Evolutionary conservation across 2,329 filamentous ascomycete genomes (phyloP).

Genomic region (Escovopsis sp.): DNA sequence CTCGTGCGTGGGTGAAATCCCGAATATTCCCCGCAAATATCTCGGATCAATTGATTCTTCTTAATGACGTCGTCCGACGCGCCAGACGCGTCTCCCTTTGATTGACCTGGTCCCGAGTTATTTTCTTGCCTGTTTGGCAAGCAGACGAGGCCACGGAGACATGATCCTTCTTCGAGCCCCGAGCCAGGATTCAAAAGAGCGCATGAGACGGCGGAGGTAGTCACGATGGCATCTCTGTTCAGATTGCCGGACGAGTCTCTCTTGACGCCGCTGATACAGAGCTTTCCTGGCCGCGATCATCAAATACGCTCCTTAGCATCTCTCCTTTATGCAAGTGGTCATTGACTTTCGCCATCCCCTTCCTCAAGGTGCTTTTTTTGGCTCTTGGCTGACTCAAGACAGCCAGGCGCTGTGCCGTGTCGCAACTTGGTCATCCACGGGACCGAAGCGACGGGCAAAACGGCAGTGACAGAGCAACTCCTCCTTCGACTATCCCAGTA

Average conservation of each 20-base stretch:
- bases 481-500: slow-evolving; percentile 13
- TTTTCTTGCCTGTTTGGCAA: too few relatives aligned
- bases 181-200: too few relatives aligned
- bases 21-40: not conserved
- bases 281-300: slow-evolving; percentile 41
- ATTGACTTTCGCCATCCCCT: not conserved
- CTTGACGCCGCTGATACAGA: slow-evolving; percentile 28
- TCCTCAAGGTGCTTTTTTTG: not conserved
- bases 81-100: slow-evolving; percentile 16
- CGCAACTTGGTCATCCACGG: slow-evolving; percentile 69
- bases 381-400: not conserved
- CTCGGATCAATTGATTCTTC: not conserved
- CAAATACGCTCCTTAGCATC: slow-evolving; percentile 45
- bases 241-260: slow-evolving; percentile 37
- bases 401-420: slow-evolving; percentile 55
- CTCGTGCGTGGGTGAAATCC: not conserved
- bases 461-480: slow-evolving; percentile 45
- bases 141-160: too few relatives aligned
- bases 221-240: slow-evolving; percentile 18
- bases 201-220: not conserved
- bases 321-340: slow-evolving; percentile 32
- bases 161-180: too few relatives aligned
- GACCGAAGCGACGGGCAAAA: slow-evolving; percentile 77
- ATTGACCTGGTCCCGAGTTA: too few relatives aligned
- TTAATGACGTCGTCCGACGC: slow-evolving; percentile 9